Evolutionary conservation across 345 rosid genomes (phyloP), one percentile per base, ranked within the genome.

Genomic region (Syzygium aqueum): DNA sequence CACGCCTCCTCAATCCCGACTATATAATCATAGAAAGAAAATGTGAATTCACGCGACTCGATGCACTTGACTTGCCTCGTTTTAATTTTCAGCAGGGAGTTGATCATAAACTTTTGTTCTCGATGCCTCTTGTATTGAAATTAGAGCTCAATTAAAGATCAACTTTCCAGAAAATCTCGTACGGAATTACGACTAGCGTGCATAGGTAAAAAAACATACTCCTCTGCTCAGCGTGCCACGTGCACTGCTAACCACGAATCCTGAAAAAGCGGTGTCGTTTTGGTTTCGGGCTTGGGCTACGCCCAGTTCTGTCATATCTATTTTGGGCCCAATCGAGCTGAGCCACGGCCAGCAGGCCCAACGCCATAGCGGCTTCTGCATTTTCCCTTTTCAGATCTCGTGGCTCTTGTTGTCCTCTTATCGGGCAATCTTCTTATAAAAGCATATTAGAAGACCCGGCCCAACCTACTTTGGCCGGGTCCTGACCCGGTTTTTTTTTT

Each of bases 1-100:
- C 12, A 2, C 61, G 6, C 25, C n/a, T 56, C 10, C 10, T 56
- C 11, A 11, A 56, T 23, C 5, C n/a, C 4, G 9, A 9, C 3
- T 0, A 56, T 1, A 22, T 9, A 56, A 56, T 23, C 25, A 8
- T 0, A 54, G 0, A 3, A 8, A 22, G 0, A 56, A 8, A 23
- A 27, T 23, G 5, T 9, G 10, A 23, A 23, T 23, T 28, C 4
- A 23, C 2, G 10, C 1, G 5, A 23, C 2, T 57, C 3, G 2
- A 10, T 57, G 25, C 11, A 5, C 11, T 57, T 57, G 23, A 10
- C 13, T 57, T 0, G 0, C 10, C 1, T 12, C 28, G 0, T 57
- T 57, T 25, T 57, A 5, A 25, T 15, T 11, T 25, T 25, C 1
- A 0, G 65, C 6, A 25, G 0, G 1, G 3, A 11, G 27, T 28